A percentile compares a stretch with the other conserved stretches of the same genome.
These are phyloP conservation scores for Pseudocercospora macadamiae DNA, from an alignment of 2,329 filamentous ascomycete genomes.

Conservation along the genomic window DNA sequence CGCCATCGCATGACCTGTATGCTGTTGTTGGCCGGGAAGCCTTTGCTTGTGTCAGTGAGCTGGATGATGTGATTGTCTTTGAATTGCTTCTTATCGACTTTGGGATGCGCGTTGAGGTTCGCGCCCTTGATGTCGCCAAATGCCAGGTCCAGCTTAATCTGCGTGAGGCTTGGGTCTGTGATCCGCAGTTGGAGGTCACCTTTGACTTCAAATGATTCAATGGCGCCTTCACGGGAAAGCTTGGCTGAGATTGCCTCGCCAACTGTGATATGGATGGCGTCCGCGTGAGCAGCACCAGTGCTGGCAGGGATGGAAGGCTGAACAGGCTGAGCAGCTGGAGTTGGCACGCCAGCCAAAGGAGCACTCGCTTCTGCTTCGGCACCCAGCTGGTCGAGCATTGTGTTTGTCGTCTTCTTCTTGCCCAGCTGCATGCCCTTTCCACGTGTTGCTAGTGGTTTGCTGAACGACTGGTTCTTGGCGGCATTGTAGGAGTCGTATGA, in stretches of 20 bases:
- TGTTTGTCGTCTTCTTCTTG: conserved; percentile 97
- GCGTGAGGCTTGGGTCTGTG: conserved; percentile 83
- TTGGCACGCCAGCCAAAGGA: conserved; percentile 64
- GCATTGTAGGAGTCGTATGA: conserved; percentile 94
- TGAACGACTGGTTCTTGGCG: conserved; percentile 90
- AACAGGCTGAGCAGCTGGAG: conserved; percentile 54
- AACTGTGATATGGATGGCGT: conserved; percentile 85
- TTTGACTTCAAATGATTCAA: conserved; percentile 85
- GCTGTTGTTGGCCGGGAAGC: conserved; percentile 92
- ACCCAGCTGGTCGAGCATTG: conserved; percentile 95
- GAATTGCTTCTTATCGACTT: conserved; percentile 89
- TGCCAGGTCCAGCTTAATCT: conserved; percentile 81
- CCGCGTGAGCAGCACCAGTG: conserved; percentile 70
- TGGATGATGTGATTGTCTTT: conserved; percentile 82
- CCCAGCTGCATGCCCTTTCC: conserved; percentile 99
- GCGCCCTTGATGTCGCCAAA: conserved; percentile 79
- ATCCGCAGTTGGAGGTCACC: conserved; percentile 92
- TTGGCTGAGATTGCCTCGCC: conserved; percentile 89
- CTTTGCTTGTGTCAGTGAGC: conserved; percentile 82
- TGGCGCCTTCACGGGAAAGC: conserved; percentile 80
- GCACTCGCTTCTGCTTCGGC: conserved; percentile 76
- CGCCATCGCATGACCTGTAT: conserved; percentile 95
- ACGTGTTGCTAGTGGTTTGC: conserved; percentile 75
- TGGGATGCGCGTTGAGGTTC: conserved; percentile 93
- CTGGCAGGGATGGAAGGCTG: conserved; percentile 56